Base-by-base conservation (phyloP, 345 rosid genomes). In the Linum trigynum region DNA sequence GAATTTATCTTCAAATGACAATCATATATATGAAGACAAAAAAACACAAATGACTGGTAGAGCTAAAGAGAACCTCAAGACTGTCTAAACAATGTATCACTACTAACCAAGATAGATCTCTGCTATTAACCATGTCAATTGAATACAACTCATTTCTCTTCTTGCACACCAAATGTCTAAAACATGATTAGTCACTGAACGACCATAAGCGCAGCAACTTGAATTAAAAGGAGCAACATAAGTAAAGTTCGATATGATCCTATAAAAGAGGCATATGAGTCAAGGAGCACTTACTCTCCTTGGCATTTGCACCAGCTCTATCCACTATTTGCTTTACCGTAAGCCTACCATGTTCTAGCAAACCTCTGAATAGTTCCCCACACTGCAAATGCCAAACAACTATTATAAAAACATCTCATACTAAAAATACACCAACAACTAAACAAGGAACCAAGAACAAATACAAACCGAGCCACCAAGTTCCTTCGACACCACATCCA, bases 281-380 rank as follows among this genome's bases (percentile, higher is more conserved):
- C 2, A 32, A 15, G 64, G 5, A 38, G 65, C 38, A 77, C 80
- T 82, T 69, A 71, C 90, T 90, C 78, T 72, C 80, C 55, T 69
- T 73, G 63, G 39, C 55, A 67, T 39, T 65, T 5, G 75, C 62
- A 64, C 68, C 77, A 48, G 80, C 86, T 75, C 87, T 76, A 63
- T 89, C 92, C 69, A 77, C 67, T 68, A 90, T 84, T 72, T 90
- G 92, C 51, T 82, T 81, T 75, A 86, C 62, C 45, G 96, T 77
- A 65, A 90, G 96, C 81, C 97, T 83, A 65, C 96, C 97, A 67
- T 92, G 89, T 61, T 80, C 74, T 69, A 92, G 85, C 79, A 92
- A 81, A 65, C 83, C 97, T 72, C 86, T 80, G 64, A 86, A 58
- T 66, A 92, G 79, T 42, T 76, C 81, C n/a, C 64, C 72, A 70